Percentiles rank a stretch among this genome's conserved stretches.
phyloP scores from a whole-genome alignment of 768 basidiomycete species.

The Suillus plorans region DNA sequence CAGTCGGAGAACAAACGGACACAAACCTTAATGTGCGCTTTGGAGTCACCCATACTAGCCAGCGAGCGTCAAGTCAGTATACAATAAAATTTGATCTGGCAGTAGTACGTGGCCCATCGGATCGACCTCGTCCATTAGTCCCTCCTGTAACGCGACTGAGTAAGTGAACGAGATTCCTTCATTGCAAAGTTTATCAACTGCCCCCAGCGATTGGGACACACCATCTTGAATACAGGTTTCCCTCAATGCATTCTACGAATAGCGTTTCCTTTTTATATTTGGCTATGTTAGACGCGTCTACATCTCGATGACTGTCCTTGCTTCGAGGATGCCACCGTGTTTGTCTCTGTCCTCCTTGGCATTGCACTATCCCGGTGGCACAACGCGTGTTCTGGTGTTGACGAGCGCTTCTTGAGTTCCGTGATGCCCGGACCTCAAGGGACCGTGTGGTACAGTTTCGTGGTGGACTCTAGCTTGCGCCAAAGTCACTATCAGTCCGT shows the following conservation, averaged over 20 bases:
- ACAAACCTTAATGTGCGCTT: too few species aligned
- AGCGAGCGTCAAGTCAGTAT: too few species aligned
- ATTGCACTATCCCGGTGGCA: slow-evolving; percentile 70
- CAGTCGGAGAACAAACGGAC: too few species aligned
- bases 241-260: slow-evolving; percentile 94
- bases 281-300: slow-evolving; percentile 55
- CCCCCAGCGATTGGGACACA: slow-evolving; percentile 68
- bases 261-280: slow-evolving; percentile 81
- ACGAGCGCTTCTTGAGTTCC: slow-evolving; percentile 29
- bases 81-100: too few species aligned
- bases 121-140: slow-evolving; percentile 70
- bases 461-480: slow-evolving; percentile 39
- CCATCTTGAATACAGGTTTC: slow-evolving; percentile 92
- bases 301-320: slow-evolving; percentile 92
- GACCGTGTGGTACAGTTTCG: slow-evolving; percentile 27
- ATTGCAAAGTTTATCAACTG: not conserved
- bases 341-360: slow-evolving; percentile 84
- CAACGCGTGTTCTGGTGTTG: slow-evolving; percentile 41
- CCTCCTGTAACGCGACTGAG: slow-evolving; percentile 89
- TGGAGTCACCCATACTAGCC: too few species aligned
- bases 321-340: slow-evolving; percentile 96
- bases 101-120: too few species aligned
- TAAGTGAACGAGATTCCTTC: slow-evolving; percentile 36
- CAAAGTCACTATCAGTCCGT: slow-evolving; percentile 44
- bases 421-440: slow-evolving; percentile 61